Percentiles rank a stretch among this genome's conserved stretches.
Conservation (phyloP, 345 rosid genomes). For the Turritis glabra region DNA sequence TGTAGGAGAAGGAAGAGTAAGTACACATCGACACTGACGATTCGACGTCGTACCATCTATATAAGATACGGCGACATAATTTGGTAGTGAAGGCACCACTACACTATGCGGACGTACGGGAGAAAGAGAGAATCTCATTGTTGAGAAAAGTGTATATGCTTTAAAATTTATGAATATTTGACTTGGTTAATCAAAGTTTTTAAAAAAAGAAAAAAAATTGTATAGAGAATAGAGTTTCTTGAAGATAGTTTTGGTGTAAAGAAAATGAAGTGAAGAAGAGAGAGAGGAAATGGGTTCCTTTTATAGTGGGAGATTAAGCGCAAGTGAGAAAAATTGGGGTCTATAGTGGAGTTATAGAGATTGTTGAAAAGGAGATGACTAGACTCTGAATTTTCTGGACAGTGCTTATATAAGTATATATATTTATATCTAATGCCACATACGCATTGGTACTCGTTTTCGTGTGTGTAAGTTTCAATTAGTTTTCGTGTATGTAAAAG, state of each 20-base stretch:
- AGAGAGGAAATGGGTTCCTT: constrained; percentile 18
- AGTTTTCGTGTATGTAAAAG: constrained; percentile 33
- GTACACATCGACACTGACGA: constrained; percentile 29
- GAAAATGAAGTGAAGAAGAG: constrained; percentile 28
- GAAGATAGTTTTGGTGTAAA: constrained; percentile 8
- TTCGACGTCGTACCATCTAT: constrained; percentile 4
- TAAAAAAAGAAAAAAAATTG: not conserved
- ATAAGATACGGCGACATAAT: constrained; percentile 19
- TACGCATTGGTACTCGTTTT: not conserved
- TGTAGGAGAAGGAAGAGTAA: constrained; percentile 37
- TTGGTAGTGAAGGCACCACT: constrained; percentile 20
- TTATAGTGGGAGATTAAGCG: constrained; percentile 21
- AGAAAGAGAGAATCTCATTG: constrained; percentile 33
- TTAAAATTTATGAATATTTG: not conserved
- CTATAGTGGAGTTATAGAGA: constrained; percentile 33
- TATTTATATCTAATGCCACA: not conserved
- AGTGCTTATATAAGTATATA: constrained; percentile 13
- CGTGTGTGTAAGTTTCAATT: not conserved
- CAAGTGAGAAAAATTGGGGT: constrained; percentile 17
- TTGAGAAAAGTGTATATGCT: not conserved
- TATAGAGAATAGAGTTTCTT: not conserved
- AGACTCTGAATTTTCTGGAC: constrained; percentile 16
- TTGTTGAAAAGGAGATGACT: constrained; percentile 35
- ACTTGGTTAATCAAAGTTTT: not conserved
- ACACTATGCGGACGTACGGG: constrained; percentile 25